Evolutionary conservation across 331 rosid genomes (phyloP), one percentile per base, ranked within the genome.

Genomic region (Prunus yedoensis): DNA sequence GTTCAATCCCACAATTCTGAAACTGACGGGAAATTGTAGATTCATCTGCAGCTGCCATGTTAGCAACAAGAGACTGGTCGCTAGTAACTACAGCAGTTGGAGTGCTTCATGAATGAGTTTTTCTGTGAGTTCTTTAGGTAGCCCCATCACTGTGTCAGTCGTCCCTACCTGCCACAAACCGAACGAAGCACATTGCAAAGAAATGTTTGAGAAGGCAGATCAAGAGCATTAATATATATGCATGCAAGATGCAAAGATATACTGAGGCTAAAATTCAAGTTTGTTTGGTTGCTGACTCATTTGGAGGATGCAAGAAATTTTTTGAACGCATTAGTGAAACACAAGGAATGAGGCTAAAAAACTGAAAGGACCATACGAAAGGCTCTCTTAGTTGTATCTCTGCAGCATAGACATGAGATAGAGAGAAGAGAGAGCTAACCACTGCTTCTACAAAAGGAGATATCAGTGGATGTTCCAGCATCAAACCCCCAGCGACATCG

Each of bases 391-490:
- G 16, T 71, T 56, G 53, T 41, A 56, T 53, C 68, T 60, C 35
- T 23, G 57, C 53, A 12, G 30, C 46, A 53, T 5, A 25, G 71
- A 68, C 7, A 30, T 9, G 60, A 61, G 56, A 75, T 13, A 50
- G 59, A 41, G 66, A 76, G 81, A 43, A 50, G 62, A 27, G 66
- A 76, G 81, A 63, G 81, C 96, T 86, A 78, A 94, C 98, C 91
- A 91, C 98, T 10, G 95, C 88, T 76, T 94, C 95, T 38, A 91
- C 96, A 77, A 90, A 90, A 32, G 97, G 97, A 60, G 77, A 79
- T 41, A 89, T 91, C 78, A 94, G 62, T 38, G 98, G 98, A 89
- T 94, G 92, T 84, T 94, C 98, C 79, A 94, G 91, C 89, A 90
- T 94, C 88, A 94, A 82, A 78, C 98, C 98, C 45, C 97, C 97